Evolutionary conservation across 2,329 filamentous ascomycete species (phyloP).

Genomic region (Lecanosticta acicola): DNA sequence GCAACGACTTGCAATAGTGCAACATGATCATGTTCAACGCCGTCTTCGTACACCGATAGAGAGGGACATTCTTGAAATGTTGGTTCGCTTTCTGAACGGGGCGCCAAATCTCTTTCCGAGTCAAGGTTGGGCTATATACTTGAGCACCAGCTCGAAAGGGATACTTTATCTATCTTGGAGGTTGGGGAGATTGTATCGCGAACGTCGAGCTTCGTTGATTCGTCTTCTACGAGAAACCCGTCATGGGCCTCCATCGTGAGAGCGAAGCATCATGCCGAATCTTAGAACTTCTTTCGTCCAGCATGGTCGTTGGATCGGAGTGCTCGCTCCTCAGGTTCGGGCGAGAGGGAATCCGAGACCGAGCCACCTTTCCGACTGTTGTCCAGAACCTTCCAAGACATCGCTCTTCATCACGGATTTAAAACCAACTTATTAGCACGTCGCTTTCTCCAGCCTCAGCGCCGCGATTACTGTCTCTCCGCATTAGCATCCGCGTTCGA

Average conservation of each 20-base stretch:
- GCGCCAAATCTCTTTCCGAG: constrained; percentile 9
- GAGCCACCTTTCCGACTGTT: not conserved
- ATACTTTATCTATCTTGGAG: constrained; percentile 12
- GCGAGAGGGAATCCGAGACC: not conserved
- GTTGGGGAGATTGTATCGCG: not conserved
- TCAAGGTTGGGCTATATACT: not conserved
- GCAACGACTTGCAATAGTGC: constrained; percentile 15
- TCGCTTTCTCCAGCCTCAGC: no score
- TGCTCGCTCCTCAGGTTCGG: not conserved
- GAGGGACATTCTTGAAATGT: constrained; percentile 12
- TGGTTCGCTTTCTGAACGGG: no score
- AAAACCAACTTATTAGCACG: no score
- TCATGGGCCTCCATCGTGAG: not conserved
- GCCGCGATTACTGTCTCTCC: no score
- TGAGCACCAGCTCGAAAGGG: constrained; percentile 21
- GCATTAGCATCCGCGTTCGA: no score
- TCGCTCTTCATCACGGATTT: no score
- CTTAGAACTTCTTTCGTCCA: not conserved
- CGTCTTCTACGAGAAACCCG: no score
- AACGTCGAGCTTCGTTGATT: not conserved
- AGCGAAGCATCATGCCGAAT: not conserved
- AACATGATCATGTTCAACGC: constrained; percentile 29
- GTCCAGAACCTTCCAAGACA: no score
- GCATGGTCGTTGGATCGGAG: no score
- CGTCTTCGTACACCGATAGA: constrained; percentile 25